Percentiles rank a stretch among this genome's conserved stretches.
These are phyloP conservation scores for Pythium chondricola DNA, from an alignment of 352 stramenopile genomes.

Conservation along the genomic window DNA sequence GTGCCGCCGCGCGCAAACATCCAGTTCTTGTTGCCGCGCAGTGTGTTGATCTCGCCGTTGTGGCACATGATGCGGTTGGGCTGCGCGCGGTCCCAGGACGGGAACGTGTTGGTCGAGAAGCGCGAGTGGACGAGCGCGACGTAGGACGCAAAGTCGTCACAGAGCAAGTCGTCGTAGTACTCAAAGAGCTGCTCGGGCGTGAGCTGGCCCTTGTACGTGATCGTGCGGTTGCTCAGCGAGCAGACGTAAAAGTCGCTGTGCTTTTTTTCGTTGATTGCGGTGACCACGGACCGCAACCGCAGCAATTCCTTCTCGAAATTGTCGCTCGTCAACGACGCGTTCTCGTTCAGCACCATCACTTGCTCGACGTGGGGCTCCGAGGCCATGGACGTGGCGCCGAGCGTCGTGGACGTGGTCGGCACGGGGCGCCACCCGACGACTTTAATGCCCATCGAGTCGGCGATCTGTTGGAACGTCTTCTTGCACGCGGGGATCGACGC, in stretches of 20 bases:
- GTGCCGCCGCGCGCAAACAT: constrained; percentile 91
- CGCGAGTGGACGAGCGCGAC: constrained; percentile 94
- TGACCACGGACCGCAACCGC: constrained; percentile 47
- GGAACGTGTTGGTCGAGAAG: constrained; percentile 98
- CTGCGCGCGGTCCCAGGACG: constrained; percentile 93
- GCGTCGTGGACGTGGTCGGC: constrained; percentile 90
- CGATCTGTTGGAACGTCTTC: constrained; percentile 79
- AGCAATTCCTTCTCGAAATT: constrained; percentile 92
- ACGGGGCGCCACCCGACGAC: constrained; percentile 92
- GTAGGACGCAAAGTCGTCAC: constrained; percentile 87
- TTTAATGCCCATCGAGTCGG: constrained; percentile 82
- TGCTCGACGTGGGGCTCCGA: constrained; percentile 94
- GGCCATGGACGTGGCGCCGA: constrained; percentile 90
- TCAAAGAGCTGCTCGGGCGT: constrained; percentile 89
- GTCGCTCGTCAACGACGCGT: constrained; percentile 40
- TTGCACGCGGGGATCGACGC: constrained; percentile 82
- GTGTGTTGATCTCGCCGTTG: constrained; percentile 98
- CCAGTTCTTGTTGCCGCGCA: constrained; percentile 97
- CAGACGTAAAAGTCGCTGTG: constrained; percentile 93
- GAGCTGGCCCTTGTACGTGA: constrained; percentile 98
- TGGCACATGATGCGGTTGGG: constrained; percentile 98
- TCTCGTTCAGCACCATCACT: constrained; percentile 90
- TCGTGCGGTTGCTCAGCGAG: constrained; percentile 90
- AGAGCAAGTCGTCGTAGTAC: constrained; percentile 58
- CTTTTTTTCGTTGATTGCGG: constrained; percentile 61